A percentile compares a stretch with the other conserved stretches of the same genome.
These are phyloP conservation scores for Aquilaria yunnanensis DNA, from an alignment of 345 rosid genomes.

Conservation along the genomic window DNA sequence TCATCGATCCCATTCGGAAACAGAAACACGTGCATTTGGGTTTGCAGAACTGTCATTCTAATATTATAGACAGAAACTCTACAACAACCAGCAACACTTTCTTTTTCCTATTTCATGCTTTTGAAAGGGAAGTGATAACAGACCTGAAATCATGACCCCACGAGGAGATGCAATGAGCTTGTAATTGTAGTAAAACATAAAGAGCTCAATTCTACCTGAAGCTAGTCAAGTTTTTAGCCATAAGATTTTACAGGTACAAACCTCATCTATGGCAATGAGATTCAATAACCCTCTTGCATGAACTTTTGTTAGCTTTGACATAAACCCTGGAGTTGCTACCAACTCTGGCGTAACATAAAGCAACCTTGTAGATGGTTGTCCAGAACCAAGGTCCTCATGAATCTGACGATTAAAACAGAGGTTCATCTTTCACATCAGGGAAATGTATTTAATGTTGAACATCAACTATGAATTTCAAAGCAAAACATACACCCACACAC, in stretches of 20 bases:
- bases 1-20: background rate
- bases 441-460: too few relatives aligned
- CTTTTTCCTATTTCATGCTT: background rate
- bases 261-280: constrained; percentile 96
- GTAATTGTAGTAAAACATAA: constrained; percentile 21
- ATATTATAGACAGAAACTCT: background rate
- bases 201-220: constrained; percentile 4
- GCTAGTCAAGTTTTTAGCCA: constrained; percentile 7
- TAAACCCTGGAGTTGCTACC: constrained; percentile 79
- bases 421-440: background rate
- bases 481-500: too few relatives aligned
- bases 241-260: constrained; percentile 9
- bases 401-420: constrained; percentile 37
- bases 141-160: constrained; percentile 99
- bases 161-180: constrained; percentile 97
- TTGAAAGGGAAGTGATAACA: constrained; percentile 13
- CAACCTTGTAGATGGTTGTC: constrained; percentile 73
- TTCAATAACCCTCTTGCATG: constrained; percentile 82
- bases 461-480: too few relatives aligned
- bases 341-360: constrained; percentile 92
- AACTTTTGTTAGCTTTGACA: constrained; percentile 68
- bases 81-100: background rate
- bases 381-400: constrained; percentile 86
- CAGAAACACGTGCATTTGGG: background rate
- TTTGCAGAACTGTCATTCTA: background rate